These are phyloP conservation scores for Fonticula alba DNA, from an alignment of 78 protist genomes.

Conservation along the genomic window DNA sequence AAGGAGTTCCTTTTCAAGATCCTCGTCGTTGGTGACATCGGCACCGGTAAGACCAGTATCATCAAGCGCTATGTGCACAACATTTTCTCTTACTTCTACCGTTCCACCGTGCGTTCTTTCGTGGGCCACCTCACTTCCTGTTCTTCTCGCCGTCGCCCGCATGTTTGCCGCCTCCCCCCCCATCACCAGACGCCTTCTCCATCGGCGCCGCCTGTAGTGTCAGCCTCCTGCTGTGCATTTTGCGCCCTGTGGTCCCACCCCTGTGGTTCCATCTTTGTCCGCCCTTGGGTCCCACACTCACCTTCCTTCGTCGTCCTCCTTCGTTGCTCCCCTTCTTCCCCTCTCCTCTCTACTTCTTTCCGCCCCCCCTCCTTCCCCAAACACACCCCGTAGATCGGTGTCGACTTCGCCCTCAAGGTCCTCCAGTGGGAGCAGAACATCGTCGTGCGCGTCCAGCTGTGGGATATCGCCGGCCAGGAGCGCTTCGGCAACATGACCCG, in stretches of 20 bases:
- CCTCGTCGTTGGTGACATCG: slow-evolving; percentile 45
- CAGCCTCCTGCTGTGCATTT: not conserved
- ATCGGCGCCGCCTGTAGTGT: not conserved
- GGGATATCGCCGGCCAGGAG: slow-evolving; percentile 58
- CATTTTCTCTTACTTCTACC: slow-evolving; percentile 46
- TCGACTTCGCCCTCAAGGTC: slow-evolving; percentile 80
- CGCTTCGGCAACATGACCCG: slow-evolving; percentile 76
- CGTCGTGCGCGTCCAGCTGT: slow-evolving; percentile 62
- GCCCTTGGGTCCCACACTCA: too few relatives aligned
- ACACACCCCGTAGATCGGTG: slow-evolving; percentile 77
- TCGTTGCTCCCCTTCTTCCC: too few relatives aligned
- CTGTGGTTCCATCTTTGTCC: too few relatives aligned
- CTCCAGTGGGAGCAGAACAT: slow-evolving; percentile 48
- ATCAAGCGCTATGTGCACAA: slow-evolving; percentile 48
- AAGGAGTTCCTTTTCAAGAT: slow-evolving; percentile 34
- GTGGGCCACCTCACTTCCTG: not conserved
- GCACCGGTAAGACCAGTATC: slow-evolving; percentile 45
- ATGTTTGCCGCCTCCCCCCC: too few relatives aligned
- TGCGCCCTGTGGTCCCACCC: too few relatives aligned
- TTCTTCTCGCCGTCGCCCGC: too few relatives aligned
- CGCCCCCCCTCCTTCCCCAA: too few relatives aligned
- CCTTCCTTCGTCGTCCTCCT: too few relatives aligned
- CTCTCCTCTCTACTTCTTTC: too few relatives aligned
- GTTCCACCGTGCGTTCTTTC: slow-evolving; percentile 48
- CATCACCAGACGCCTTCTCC: too few relatives aligned